A percentile compares a stretch with the other conserved stretches of the same genome.
phyloP scores from a whole-genome alignment of 2,329 filamentous ascomycete genomes.

The Alternaria sp. region DNA sequence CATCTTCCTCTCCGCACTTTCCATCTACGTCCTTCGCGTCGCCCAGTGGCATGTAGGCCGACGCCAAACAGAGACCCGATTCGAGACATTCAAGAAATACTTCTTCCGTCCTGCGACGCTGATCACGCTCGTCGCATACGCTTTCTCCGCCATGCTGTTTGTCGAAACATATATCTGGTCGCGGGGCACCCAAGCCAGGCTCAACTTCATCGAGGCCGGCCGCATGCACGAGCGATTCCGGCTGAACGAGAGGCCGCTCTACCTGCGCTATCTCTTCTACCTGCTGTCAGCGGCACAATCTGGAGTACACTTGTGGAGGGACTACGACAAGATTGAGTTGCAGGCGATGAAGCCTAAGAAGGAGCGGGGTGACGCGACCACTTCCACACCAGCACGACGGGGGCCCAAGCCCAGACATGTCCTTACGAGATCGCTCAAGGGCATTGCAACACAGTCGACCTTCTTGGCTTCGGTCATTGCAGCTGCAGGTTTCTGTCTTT shows the following conservation, averaged over 20 bases:
- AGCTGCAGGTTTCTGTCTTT: constrained; percentile 26
- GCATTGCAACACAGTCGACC: constrained; percentile 24
- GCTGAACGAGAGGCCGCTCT: constrained; percentile 86
- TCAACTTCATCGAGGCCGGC: constrained; percentile 75
- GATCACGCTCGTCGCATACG: constrained; percentile 77
- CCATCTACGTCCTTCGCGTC: constrained; percentile 84
- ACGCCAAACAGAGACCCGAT: constrained; percentile 71
- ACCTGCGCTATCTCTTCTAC: constrained; percentile 74
- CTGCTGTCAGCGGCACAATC: constrained; percentile 74
- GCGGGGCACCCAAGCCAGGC: constrained; percentile 62
- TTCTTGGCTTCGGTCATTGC: constrained; percentile 58
- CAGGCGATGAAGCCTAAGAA: constrained; percentile 41
- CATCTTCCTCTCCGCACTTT: constrained; percentile 77
- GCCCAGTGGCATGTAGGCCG: constrained; percentile 72
- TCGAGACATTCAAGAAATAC: constrained; percentile 67
- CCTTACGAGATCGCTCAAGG: constrained; percentile 24
- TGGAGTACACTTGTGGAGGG: constrained; percentile 70
- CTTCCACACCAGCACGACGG: constrained; percentile 5
- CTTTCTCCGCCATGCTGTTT: constrained; percentile 78
- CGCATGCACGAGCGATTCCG: constrained; percentile 71
- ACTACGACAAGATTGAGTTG: constrained; percentile 72
- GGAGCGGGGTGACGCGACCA: constrained; percentile 18
- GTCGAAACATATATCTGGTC: constrained; percentile 82
- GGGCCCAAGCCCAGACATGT: constrained; percentile 25
- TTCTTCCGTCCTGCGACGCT: constrained; percentile 66